These are phyloP conservation scores for Saturnispora sekii DNA, from an alignment of 805 yeast species.

Conservation along the genomic window DNA sequence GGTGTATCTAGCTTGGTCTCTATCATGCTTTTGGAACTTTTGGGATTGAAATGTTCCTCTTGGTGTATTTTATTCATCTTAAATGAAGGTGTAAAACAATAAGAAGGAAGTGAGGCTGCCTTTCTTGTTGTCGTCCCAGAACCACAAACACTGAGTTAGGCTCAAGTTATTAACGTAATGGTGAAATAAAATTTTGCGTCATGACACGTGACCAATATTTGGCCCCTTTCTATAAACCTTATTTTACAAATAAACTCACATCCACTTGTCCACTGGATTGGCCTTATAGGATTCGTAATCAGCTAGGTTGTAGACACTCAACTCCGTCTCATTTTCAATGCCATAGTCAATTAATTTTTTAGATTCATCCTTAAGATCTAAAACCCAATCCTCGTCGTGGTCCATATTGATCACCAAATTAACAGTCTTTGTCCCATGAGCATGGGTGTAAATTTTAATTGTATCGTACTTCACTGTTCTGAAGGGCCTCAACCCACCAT, in stretches of 20 bases:
- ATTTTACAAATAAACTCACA: conserved; percentile 10
- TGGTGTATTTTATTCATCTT: not conserved
- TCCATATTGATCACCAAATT: conserved; percentile 86
- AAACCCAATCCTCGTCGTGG: conserved; percentile 61
- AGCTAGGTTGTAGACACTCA: conserved; percentile 64
- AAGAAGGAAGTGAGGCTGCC: not conserved
- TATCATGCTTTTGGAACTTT: too few species aligned
- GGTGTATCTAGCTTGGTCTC: not conserved
- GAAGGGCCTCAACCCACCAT: conserved; percentile 73
- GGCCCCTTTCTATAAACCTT: not conserved
- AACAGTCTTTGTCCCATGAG: conserved; percentile 91
- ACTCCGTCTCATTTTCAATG: conserved; percentile 81
- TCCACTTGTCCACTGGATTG: conserved; percentile 92
- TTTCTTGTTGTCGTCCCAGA: not conserved
- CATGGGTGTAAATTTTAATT: conserved; percentile 82
- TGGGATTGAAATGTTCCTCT: not conserved
- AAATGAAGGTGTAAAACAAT: too few species aligned
- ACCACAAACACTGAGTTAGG: not conserved
- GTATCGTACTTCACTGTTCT: conserved; percentile 67
- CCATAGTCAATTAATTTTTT: conserved; percentile 44
- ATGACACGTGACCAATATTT: conserved; percentile 6
- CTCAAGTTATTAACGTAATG: not conserved
- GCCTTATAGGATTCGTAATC: conserved; percentile 61
- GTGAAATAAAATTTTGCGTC: not conserved
- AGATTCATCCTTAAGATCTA: conserved; percentile 30